A percentile compares a stretch with the other conserved stretches of the same genome.
Conservation (phyloP, 306 rosid species). For the Vigna hirtella region DNA sequence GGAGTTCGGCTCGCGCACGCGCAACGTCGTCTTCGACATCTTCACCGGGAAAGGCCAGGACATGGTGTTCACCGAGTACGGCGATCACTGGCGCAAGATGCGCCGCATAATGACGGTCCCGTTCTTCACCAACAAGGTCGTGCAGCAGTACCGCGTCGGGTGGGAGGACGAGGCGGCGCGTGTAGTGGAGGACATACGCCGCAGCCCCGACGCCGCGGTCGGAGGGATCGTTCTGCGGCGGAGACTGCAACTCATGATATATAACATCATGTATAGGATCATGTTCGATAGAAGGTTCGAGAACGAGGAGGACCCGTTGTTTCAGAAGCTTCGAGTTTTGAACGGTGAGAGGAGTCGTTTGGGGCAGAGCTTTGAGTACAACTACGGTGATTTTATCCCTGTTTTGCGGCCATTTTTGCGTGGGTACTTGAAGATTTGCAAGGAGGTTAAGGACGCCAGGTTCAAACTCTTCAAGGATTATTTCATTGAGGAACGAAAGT, state of each 20-base stretch:
- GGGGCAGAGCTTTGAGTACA: conserved; percentile 93
- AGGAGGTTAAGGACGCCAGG: conserved; percentile 80
- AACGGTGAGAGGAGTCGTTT: conserved; percentile 85
- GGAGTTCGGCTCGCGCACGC: conserved; percentile 87
- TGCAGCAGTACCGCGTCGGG: conserved; percentile 78
- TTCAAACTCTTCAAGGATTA: conserved; percentile 79
- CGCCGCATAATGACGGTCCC: conserved; percentile 93
- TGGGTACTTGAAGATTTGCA: conserved; percentile 80
- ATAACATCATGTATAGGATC: conserved; percentile 86
- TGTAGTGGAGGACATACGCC: conserved; percentile 72
- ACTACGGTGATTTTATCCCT: conserved; percentile 89
- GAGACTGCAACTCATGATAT: conserved; percentile 86
- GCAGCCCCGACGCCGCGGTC: conserved; percentile 52
- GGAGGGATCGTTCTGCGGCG: conserved; percentile 68
- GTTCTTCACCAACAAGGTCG: conserved; percentile 90
- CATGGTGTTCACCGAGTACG: conserved; percentile 93
- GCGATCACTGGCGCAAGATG: conserved; percentile 97
- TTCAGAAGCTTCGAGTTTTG: conserved; percentile 59
- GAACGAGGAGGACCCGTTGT: conserved; percentile 75
- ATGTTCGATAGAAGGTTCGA: conserved; percentile 87
- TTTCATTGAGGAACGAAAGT: conserved; percentile 89
- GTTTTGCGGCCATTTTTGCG: conserved; percentile 80
- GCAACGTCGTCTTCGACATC: conserved; percentile 90
- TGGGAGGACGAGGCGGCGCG: conserved; percentile 76
- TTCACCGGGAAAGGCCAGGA: conserved; percentile 93